Evolutionary conservation across 768 basidiomycete genomes (phyloP).

Genomic region (Lentinula aciculospora): DNA sequence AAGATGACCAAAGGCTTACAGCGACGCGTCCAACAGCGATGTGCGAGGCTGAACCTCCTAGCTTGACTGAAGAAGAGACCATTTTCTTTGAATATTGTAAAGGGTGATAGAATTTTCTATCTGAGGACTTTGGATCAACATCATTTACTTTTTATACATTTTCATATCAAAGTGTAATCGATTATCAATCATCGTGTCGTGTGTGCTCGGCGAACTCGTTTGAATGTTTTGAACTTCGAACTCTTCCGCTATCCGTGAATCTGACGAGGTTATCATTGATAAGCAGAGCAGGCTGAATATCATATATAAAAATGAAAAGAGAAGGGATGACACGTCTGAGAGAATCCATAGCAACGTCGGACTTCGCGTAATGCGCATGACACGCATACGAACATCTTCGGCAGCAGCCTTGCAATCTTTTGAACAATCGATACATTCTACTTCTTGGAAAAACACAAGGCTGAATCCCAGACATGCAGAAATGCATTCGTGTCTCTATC

Average conservation of each 20-base stretch:
- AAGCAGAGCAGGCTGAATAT: not conserved
- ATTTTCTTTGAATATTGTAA: constrained; percentile 12
- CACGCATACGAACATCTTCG: too few species aligned
- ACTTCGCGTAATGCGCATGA: too few species aligned
- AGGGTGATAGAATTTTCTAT: not conserved
- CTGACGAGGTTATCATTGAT: not conserved
- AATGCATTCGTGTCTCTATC: too few species aligned
- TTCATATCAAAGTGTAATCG: not conserved
- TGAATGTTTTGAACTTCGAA: not conserved
- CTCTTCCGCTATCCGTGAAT: not conserved
- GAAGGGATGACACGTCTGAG: too few species aligned
- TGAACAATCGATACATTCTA: too few species aligned
- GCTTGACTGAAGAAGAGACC: constrained; percentile 22
- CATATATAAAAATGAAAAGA: too few species aligned
- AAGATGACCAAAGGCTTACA: constrained; percentile 19
- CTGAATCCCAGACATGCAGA: too few species aligned
- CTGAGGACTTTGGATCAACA: not conserved
- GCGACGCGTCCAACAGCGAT: constrained; percentile 32
- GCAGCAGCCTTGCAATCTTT: too few species aligned
- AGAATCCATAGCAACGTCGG: too few species aligned
- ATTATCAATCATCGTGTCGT: too few species aligned
- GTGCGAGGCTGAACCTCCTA: constrained; percentile 31
- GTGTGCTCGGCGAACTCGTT: too few species aligned
- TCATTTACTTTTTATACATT: not conserved
- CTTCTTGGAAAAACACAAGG: too few species aligned